Evolutionary conservation across 169 alveolate genomes (phyloP), one percentile per base, ranked within the genome.

Genomic region (Babesia ovis): DNA sequence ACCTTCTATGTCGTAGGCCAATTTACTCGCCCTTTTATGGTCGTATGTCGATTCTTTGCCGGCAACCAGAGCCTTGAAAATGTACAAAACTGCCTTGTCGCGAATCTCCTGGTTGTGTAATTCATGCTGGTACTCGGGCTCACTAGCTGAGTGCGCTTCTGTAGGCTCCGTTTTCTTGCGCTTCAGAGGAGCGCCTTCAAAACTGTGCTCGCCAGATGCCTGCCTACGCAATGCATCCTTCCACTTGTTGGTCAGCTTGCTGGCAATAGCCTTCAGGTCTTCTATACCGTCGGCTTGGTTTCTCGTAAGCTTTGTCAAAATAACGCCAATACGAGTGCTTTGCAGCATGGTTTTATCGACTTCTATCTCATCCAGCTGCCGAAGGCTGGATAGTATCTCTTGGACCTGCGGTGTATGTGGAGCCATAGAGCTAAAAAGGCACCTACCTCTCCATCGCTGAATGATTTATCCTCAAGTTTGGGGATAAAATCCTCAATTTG

Each of bases 311-410:
- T 85, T 85, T 20, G 93, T 90, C 66, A 91, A 86, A 16, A 86
- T 69, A n/a, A 77, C 85, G 18, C 95, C 95, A 34, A 91, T 91
- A 23, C 86, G 84, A 2, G 95, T 91, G 37, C 39, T 68, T 77
- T 86, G 89, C n/a, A 91, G 72, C 55, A 90, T 51, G 55, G 84
- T 85, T 53, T 91, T 75, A 64, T 91, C 89, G 41, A 91, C 69
- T 41, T 76, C 67, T 8, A 91, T 55, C 16, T 45, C 61, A 11
- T 86, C 90, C 71, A 91, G 79, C 39, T 43, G 69, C 43, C 51
- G 64, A 45, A 91, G 79, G 48, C 37, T 41, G 14, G 37, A 62
- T 20, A 56, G 54, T 48, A 89, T 60, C 41, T 54, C 85, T 25
- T 54, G 35, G 6, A 59, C 59, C 73, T 73, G 42, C 37, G 48